Conservation (phyloP, 1,284 basidiomycete genomes). For the Malassezia dermatis region DNA sequence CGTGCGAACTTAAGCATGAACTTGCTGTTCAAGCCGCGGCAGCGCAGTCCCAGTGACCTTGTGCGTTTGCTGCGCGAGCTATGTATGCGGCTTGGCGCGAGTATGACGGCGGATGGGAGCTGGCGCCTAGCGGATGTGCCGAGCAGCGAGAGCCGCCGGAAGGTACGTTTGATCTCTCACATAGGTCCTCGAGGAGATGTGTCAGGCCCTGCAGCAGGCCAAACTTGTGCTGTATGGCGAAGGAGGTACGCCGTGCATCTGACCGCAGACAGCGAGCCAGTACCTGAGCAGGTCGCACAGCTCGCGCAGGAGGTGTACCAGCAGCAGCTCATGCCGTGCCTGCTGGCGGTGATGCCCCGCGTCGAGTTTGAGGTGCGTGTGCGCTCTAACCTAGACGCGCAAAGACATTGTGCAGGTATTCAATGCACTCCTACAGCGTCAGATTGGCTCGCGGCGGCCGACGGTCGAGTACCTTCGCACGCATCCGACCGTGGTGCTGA, state of each 20-base stretch:
- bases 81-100: constrained; percentile 28
- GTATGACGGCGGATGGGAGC: constrained; percentile 5
- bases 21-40: constrained; percentile 45
- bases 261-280: constrained; percentile 55
- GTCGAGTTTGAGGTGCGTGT: constrained; percentile 79
- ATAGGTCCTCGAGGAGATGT: constrained; percentile 74
- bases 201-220: constrained; percentile 77
- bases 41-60: constrained; percentile 39
- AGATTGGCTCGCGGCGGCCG: constrained; percentile 82
- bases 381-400: constrained; percentile 48
- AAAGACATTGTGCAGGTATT: constrained; percentile 97
- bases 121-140: constrained; percentile 9
- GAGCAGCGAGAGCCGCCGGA: constrained; percentile 6
- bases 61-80: constrained; percentile 36
- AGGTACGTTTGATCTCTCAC: background rate
- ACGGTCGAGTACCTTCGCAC: constrained; percentile 85
- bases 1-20: constrained; percentile 27
- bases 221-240: constrained; percentile 78
- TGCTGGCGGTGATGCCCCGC: constrained; percentile 68
- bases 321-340: constrained; percentile 69
- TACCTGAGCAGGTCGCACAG: constrained; percentile 57
- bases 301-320: constrained; percentile 91
- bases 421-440: constrained; percentile 83
- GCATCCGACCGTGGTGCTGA: constrained; percentile 78
- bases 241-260: constrained; percentile 48